These are phyloP conservation scores for Piper betle DNA, from an alignment of 164 flowering plant genomes.

Conservation along the genomic window DNA sequence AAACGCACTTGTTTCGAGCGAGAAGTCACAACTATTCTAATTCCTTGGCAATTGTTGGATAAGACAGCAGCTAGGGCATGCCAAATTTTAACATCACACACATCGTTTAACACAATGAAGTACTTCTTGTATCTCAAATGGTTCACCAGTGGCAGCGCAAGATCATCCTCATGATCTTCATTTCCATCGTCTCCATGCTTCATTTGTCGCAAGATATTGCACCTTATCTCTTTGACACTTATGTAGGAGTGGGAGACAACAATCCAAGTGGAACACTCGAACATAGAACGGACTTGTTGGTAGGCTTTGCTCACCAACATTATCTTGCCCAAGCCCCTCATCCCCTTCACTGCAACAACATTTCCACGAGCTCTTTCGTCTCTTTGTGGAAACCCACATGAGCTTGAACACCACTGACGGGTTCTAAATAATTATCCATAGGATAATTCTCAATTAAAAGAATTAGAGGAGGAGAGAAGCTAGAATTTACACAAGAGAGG, in stretches of 20 bases:
- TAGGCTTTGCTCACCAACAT: conserved; percentile 24
- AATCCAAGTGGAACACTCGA: conserved; percentile 26
- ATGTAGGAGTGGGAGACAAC: conserved; percentile 15
- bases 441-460: too few relatives aligned
- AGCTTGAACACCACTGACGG: too few relatives aligned
- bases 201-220: background rate
- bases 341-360: conserved; percentile 22
- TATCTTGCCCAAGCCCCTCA: conserved; percentile 55
- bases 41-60: conserved; percentile 13
- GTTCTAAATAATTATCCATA: too few relatives aligned
- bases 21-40: conserved; percentile 23
- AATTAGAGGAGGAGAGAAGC: too few relatives aligned
- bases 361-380: too few relatives aligned
- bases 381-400: too few relatives aligned
- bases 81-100: conserved; percentile 23
- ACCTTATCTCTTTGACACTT: conserved; percentile 11
- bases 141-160: conserved; percentile 3
- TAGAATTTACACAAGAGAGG: too few relatives aligned
- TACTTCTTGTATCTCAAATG: conserved; percentile 21
- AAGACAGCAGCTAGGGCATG: conserved; percentile 10
- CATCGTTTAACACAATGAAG: conserved; percentile 37
- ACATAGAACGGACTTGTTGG: conserved; percentile 11
- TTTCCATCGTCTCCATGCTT: too few relatives aligned
- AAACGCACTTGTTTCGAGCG: conserved; percentile 23
- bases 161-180: too few relatives aligned